Conservation (phyloP, 768 basidiomycete genomes). For the Tulasnella calospora region DNA sequence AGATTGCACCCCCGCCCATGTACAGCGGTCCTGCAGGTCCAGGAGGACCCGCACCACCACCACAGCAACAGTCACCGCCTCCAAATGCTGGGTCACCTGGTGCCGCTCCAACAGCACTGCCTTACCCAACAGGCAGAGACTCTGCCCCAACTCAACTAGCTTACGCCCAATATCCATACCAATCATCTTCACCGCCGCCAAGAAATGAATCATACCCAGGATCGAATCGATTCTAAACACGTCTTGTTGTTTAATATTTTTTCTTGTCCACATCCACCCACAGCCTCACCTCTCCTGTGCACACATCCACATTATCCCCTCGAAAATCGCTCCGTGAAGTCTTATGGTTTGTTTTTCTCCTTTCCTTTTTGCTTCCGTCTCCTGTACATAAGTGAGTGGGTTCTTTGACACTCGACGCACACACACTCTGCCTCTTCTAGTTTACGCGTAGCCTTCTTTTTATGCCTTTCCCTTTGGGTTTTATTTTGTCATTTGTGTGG, state of each 20-base stretch:
- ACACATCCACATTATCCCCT: not conserved
- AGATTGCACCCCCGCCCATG: not conserved
- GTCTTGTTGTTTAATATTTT: not conserved
- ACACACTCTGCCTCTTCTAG: not conserved
- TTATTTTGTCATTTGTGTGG: not conserved
- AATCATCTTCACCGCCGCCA: not conserved
- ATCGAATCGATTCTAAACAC: not conserved
- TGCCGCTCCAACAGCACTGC: not conserved
- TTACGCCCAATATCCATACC: not conserved
- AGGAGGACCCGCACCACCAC: not conserved
- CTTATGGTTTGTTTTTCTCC: not conserved
- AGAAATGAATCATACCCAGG: not conserved
- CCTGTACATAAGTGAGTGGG: not conserved
- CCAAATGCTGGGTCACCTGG: not conserved
- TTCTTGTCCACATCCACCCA: not conserved
- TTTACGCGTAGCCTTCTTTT: not conserved
- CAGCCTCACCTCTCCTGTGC: not conserved
- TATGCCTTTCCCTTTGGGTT: not conserved
- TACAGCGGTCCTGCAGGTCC: not conserved
- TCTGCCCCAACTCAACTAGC: not conserved
- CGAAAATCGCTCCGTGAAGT: not conserved
- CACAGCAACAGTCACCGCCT: not conserved
- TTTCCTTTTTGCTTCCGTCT: not conserved
- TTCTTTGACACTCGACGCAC: not conserved
- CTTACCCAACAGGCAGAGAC: not conserved